These are phyloP conservation scores for Sclerospora graminicola DNA, from an alignment of 352 stramenopile species.

Conservation along the genomic window DNA sequence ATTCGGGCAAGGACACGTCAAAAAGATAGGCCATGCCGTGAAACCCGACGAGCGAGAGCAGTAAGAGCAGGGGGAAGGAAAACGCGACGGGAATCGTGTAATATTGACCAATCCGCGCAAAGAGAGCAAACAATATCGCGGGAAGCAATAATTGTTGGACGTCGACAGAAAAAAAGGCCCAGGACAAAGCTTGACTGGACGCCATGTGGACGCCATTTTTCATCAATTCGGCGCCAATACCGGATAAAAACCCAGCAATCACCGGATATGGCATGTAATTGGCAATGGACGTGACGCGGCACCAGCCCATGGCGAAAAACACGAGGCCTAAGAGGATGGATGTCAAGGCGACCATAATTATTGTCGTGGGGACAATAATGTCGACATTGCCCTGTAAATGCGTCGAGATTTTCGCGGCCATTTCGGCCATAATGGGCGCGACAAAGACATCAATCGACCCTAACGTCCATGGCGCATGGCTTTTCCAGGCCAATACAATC, in stretches of 20 bases:
- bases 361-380: constrained; percentile 49
- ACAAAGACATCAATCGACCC: constrained; percentile 75
- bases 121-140: constrained; percentile 40
- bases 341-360: constrained; percentile 63
- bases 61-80: constrained; percentile 58
- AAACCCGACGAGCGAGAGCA: constrained; percentile 49
- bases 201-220: constrained; percentile 78
- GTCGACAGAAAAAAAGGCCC: constrained; percentile 43
- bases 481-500: constrained; percentile 68
- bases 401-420: constrained; percentile 56
- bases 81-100: constrained; percentile 54
- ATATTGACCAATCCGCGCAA: constrained; percentile 50
- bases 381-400: constrained; percentile 51
- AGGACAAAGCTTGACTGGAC: constrained; percentile 38
- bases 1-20: constrained; percentile 26
- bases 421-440: constrained; percentile 61
- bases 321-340: constrained; percentile 51
- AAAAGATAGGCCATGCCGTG: constrained; percentile 28
- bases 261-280: constrained; percentile 83
- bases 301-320: constrained; percentile 60
- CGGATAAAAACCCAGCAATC: constrained; percentile 72
- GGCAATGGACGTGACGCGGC: constrained; percentile 62
- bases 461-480: constrained; percentile 59
- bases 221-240: constrained; percentile 66
- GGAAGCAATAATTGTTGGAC: constrained; percentile 48